Evolutionary conservation across 768 basidiomycete genomes (phyloP), one percentile per base, ranked within the genome.

Genomic region (Amanita molliuscula): DNA sequence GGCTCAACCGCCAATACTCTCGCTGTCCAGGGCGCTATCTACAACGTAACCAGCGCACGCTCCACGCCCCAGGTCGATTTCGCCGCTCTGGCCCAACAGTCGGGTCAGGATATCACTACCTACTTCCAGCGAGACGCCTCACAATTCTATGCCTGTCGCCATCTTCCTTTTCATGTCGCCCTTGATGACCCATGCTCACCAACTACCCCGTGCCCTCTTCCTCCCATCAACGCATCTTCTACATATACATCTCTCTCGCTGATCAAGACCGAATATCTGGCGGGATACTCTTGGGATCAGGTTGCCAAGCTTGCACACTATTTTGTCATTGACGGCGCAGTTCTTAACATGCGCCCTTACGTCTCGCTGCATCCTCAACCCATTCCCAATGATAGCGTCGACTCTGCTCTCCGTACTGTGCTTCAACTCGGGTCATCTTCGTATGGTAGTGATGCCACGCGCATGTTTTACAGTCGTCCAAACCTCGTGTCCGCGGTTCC

Each of bases 261-360:
- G 43, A 62, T 70, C 33, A 79, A 84, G 59, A 89, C 89, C 6
- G 66, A 69, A 0, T 74, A 78, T 47, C 65, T 81, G 44, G 83
- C 88, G 25, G 96, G 96, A 5, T 98, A 95, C 62, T 80, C 83
- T 47, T 99, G 96, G 96, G 72, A 76, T 43, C 90, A 97, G 61
- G 84, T 98, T 21, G 75, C 84, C 1, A 61, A 56, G n/a, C 69
- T 88, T 16, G 53, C 70, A 33, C 78, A 84, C 59, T 94, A 86
- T 68, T 68, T 98, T 58, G 94, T 97, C 29, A 65, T 98, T 48
- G 93, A 98, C 58, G 96, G 96, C 28, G 79, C 83, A 34, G 96
- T 99, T 41, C 81, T 98, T 62, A 96, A 99, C 67, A 78, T 99
- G 70, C 75, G 75, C 47, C 84, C 92, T 5, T 99, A 99, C 71